Conservation (phyloP, 495 filamentous ascomycete species). For the Aspergillus steynii region DNA sequence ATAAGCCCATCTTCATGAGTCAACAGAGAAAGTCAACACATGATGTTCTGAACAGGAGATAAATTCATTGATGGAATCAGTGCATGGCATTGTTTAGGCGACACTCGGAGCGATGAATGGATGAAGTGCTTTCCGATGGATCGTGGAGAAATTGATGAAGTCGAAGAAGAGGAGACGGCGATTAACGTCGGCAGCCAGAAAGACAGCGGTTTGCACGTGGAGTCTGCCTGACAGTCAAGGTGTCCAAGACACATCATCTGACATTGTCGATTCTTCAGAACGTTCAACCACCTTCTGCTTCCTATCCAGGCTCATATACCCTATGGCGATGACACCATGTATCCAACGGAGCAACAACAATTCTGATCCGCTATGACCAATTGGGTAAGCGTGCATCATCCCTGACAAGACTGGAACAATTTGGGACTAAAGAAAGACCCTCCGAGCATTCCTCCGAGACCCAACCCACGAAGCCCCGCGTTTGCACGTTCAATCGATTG, state of each 20-base stretch:
- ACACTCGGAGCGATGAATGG: too few relatives aligned
- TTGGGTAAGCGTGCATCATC: not conserved
- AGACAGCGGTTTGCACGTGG: too few relatives aligned
- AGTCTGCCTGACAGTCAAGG: not conserved
- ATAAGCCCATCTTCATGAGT: not conserved
- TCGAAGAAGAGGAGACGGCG: too few relatives aligned
- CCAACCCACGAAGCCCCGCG: constrained; percentile 3
- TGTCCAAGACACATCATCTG: not conserved
- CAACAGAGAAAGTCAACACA: too few relatives aligned
- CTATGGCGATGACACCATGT: not conserved
- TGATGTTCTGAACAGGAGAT: too few relatives aligned
- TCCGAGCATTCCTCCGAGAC: constrained; percentile 27
- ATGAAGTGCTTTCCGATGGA: too few relatives aligned
- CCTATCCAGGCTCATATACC: constrained; percentile 2
- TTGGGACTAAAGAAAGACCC: constrained; percentile 10
- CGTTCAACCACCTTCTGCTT: not conserved
- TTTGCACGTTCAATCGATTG: too few relatives aligned
- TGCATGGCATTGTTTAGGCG: too few relatives aligned
- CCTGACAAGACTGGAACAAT: not conserved
- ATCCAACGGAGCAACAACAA: not conserved
- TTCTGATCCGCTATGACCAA: not conserved
- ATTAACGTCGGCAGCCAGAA: too few relatives aligned
- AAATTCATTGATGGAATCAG: too few relatives aligned
- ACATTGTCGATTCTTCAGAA: not conserved
- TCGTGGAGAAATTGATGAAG: too few relatives aligned